Evolutionary conservation across 116 monocot genomes (phyloP), one percentile per base, ranked within the genome.

Genomic region (Iris pallida): DNA sequence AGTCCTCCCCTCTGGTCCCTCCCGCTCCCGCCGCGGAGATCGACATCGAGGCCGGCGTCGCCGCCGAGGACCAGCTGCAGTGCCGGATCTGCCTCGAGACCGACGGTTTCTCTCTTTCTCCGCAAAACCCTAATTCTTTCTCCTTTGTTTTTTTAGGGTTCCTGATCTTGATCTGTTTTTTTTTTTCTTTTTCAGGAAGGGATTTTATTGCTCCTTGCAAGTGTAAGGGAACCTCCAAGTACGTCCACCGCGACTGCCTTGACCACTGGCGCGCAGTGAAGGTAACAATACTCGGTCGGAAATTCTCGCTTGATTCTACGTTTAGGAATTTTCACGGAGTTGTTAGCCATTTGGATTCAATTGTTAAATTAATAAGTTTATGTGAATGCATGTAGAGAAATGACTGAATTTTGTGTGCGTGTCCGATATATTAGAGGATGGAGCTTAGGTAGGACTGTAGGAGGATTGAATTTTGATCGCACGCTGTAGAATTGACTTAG

Each of bases 121-220:
- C 55, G 5, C 64, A 17, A 63, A 45, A 46, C 8, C 3, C 45
- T 63, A 43, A 45, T 63, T 15, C 8, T 14, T 5, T n/a, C 0
- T 47, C 10, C 15, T 55, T 1, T 48, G 47, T 6, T 15, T 56
- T 56, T 15, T n/a, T 3, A 56, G 16, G 3, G 20, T 14, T 17
- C 16, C 55, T 12, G 30, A 13, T 7, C 49, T 51, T 17, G 10
- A 55, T 55, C 16, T 61, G 16, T 40, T 53, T 52, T 4, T 53
- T 43, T 59, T 42, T 44, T 60, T 9, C 45, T 5, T 58, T 79
- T 67, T 55, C 78, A 85, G 85, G 81, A 57, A 78, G 81, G 72
- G 85, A 85, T 75, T 81, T 85, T 67, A 85, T 85, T 51, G 81
- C 85, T 62, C 85, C 85, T 54, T 85, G 85, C 72, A 85, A 81